Evolutionary conservation across 768 basidiomycete genomes (phyloP), one percentile per base, ranked within the genome.

Genomic region (Leccinum variicolor): DNA sequence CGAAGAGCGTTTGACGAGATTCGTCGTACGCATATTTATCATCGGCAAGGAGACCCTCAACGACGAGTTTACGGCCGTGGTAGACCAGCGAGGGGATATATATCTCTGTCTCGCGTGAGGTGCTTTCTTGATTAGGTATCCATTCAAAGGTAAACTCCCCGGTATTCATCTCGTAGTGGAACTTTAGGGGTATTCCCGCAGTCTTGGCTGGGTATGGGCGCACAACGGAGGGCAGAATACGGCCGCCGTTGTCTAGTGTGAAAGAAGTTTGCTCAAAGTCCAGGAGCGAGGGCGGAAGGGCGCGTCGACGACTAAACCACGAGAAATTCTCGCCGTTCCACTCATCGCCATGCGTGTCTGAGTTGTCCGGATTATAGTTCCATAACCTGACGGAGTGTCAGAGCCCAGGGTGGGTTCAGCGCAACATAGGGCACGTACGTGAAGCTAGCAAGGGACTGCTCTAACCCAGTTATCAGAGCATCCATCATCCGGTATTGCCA

Each of bases 251-350:
- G 69, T 98, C 94, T 31, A 94, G 79, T 6, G 85, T 83, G n/a
- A 81, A 77, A 3, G 85, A 79, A 19, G 75, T 75, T 70, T 90
- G 90, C 9, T 81, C 78, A 55, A 81, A 79, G 61, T 79, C 80
- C 13, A 88, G 76, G 41, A 84, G 67, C 0, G 80, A 80, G 0
- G 79, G 66, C 1, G 82, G 87, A 51, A 84, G 74, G 1, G 81
- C 84, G 15, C 87, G 83, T 34, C 70, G 73, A 45, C 76, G 75
- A 65, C 85, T 85, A 80, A 93, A 98, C 92, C 92, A 97, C 1
- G 92, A 94, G 69, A 99, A 98, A 74, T 95, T 97, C 73, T 99
- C 95, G 53, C 90, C 92, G 64, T 95, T 96, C 95, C 95, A 97
- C 69, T 86, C 74, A 69, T 98, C 95, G 15, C 96, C 96, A 25